Base-by-base conservation (phyloP, 192 early-diverging fungal species). In the Backusella psychrophila region DNA sequence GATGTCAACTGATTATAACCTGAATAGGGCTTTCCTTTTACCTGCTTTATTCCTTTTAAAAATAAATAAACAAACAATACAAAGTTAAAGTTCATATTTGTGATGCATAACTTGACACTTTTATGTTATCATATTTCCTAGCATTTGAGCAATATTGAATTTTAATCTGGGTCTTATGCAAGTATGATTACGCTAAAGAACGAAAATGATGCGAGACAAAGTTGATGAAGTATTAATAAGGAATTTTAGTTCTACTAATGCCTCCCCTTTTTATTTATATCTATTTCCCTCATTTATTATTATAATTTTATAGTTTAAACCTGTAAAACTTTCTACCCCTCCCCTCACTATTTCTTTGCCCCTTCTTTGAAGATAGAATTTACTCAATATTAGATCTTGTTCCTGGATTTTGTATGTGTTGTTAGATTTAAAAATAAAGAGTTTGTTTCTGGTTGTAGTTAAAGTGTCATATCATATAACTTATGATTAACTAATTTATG, bases 151-250 rank as follows among this genome's bases (percentile, higher is more conserved):
- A 49, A 49, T 7, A 49, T 49, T 49, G 46, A 49, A 49, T n/a
- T 63, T 11, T 63, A 63, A 63, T 23, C 56, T 63, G 56, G 26
- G 21, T 29, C 9, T 49, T 49, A n/a, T 63, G 56, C 56, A 63
- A 26, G 56, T 29, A 63, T 63, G 56, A 63, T 63, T 63, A 63
- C 56, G 56, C 56, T 63, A 29, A 63, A 26, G 56, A 63, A 63
- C 56, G 56, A 63, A 63, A 63, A 63, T 63, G 56, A 63, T 63
- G 56, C 56, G 56, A 63, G 56, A 14, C 23, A 29, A 63, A 63
- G 3, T 29, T 12, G 53, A 63, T 63, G 23, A 63, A 29, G 56
- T 29, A n/a, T 63, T 63, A 63, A 63, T 63, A 26, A 63, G 56
- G 56, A 63, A 63, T 63, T 63, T 29, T 63, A 63, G 56, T 29